These are phyloP conservation scores for Curvularia lunata DNA, from an alignment of 2,329 filamentous ascomycete species.

Conservation along the genomic window DNA sequence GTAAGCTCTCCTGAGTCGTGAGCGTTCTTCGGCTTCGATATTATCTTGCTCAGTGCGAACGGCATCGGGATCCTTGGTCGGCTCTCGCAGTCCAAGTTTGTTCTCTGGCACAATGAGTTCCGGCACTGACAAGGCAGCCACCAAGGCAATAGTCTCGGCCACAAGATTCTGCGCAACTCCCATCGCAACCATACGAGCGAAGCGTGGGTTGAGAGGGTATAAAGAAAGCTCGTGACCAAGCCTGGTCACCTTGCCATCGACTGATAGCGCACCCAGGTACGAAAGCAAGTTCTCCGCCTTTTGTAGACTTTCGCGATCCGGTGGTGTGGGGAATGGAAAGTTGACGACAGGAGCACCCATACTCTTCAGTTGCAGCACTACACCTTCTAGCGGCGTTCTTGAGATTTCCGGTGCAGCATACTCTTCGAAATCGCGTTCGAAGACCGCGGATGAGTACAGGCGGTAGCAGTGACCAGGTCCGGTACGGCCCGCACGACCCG, in stretches of 20 bases:
- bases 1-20: slow-evolving; percentile 68
- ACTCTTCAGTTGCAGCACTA: slow-evolving; percentile 91
- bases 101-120: slow-evolving; percentile 86
- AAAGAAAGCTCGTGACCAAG: slow-evolving; percentile 82
- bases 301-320: slow-evolving; percentile 74
- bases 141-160: slow-evolving; percentile 84
- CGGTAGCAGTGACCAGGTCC: slow-evolving; percentile 95
- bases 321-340: slow-evolving; percentile 95
- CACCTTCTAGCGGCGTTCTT: slow-evolving; percentile 84
- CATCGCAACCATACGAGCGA: slow-evolving; percentile 88
- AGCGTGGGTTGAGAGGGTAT: slow-evolving; percentile 89
- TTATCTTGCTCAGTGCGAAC: slow-evolving; percentile 70
- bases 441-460: slow-evolving; percentile 92
- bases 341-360: slow-evolving; percentile 93
- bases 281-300: slow-evolving; percentile 86
- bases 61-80: slow-evolving; percentile 52
- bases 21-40: slow-evolving; percentile 72
- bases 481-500: slow-evolving; percentile 92
- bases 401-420: slow-evolving; percentile 89
- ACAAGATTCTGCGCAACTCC: slow-evolving; percentile 83
- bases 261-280: slow-evolving; percentile 80
- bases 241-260: slow-evolving; percentile 75
- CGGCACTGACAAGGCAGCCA: slow-evolving; percentile 84
- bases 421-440: slow-evolving; percentile 83
- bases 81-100: slow-evolving; percentile 69